Percentiles rank a stretch among this genome's conserved stretches.
These are phyloP conservation scores for Heliamphora ciliata DNA, from an alignment of 179 eudicot species.

Conservation along the genomic window DNA sequence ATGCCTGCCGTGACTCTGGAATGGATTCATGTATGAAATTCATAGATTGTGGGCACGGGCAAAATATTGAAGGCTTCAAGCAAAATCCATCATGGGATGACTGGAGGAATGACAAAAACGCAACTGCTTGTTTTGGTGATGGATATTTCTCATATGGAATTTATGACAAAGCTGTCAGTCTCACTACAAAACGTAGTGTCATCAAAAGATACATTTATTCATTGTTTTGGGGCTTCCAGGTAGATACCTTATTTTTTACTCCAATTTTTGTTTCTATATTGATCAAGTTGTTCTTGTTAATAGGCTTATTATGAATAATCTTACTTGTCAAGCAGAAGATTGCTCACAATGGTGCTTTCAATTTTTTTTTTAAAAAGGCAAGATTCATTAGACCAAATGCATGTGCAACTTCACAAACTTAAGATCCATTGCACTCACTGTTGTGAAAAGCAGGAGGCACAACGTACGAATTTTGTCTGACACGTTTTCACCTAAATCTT, in stretches of 20 bases:
- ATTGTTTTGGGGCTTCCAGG: constrained; percentile 94
- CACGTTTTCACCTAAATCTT: too few species aligned
- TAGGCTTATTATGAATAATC: too few species aligned
- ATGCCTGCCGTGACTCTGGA: constrained; percentile 42
- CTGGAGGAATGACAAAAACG: constrained; percentile 39
- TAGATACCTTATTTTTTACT: constrained; percentile 14
- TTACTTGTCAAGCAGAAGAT: too few species aligned
- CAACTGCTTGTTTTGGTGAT: constrained; percentile 32
- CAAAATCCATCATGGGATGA: constrained; percentile 23
- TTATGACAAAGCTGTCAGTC: constrained; percentile 52
- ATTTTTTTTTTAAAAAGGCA: too few species aligned
- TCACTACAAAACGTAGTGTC: constrained; percentile 35
- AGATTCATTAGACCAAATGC: too few species aligned
- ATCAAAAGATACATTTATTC: constrained; percentile 64
- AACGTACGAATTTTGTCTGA: too few species aligned
- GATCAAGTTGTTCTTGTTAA: neutral
- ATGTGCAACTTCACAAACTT: too few species aligned
- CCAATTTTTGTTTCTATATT: neutral
- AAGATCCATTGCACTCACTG: too few species aligned
- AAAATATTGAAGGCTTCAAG: constrained; percentile 1
- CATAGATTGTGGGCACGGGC: constrained; percentile 58
- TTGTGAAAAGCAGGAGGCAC: too few species aligned
- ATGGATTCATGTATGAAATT: constrained; percentile 27
- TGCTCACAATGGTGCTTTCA: too few species aligned
- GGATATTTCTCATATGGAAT: constrained; percentile 57